Base-by-base conservation (phyloP, 345 rosid species). In the Eucalyptus sp. region DNA sequence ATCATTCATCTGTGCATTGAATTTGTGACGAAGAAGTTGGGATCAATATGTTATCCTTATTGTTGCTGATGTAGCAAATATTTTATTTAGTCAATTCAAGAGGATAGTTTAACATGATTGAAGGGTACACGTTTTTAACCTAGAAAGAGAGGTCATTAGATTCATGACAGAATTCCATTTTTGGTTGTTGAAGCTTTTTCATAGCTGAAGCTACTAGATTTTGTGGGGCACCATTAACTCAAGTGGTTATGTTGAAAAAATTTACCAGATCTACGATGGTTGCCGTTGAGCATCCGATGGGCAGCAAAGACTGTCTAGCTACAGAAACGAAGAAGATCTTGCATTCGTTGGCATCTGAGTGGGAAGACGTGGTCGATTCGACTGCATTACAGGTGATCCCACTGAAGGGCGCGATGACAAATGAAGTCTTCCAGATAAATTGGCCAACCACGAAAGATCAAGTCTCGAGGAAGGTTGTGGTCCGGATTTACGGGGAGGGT, bases 401-500 rank as follows among this genome's bases (percentile, higher is more conserved):
- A 10, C 86, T 96, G 46, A 97, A 94, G 85, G 99, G 99, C 50
- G 98, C 99, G 5, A 95, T 97, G 98, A 97, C 99, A 10, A 97
- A 97, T 87, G 94, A 94, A 93, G 97, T 97, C 25, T 97, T 85
- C 91, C 95, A 87, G 86, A 81, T 87, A 48, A 93, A 89, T 86
- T 93, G 90, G 99, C 96, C 98, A 1, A 94, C 95, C 87, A 84
- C 89, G 88, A 86, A 83, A 37, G 92, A 87, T 87, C 13, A 93
- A 83, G 89, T 89, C 60, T 94, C 95, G 1, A 89, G 89, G 29
- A 92, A 95, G 92, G 94, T 98, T 89, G 27, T 98, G 86, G 93
- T 97, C 89, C 93, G 99, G 92, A 95, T 98, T 87, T 98, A 98
- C 29, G 98, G 99, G 41, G 97, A 96, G 90, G 99, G 99, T 50